Percentiles rank a stretch among this genome's conserved stretches.
phyloP scores from a whole-genome alignment of 208 protist genomes.

The Endotrypanum monterogeii region DNA sequence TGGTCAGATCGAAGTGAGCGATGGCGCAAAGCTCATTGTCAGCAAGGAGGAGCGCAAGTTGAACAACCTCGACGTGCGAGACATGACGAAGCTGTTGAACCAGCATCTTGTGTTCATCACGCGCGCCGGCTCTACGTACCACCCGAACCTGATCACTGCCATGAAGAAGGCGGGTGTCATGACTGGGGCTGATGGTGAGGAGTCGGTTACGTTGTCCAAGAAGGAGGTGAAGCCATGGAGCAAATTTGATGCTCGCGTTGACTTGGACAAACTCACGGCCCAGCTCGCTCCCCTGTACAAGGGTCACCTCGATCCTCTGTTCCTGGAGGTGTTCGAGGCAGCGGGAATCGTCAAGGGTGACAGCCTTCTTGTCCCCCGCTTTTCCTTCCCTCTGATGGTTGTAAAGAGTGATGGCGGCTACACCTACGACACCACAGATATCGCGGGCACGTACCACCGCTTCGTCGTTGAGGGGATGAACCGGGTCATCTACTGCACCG shows the following conservation, averaged over 20 bases:
- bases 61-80: slow-evolving; percentile 66
- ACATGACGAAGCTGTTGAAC: slow-evolving; percentile 83
- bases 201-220: slow-evolving; percentile 81
- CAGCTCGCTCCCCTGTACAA: slow-evolving; percentile 81
- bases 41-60: slow-evolving; percentile 68
- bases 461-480: slow-evolving; percentile 87
- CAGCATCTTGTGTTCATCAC: slow-evolving; percentile 68
- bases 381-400: slow-evolving; percentile 94
- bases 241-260: slow-evolving; percentile 84
- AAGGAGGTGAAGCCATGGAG: slow-evolving; percentile 88
- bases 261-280: slow-evolving; percentile 83
- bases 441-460: slow-evolving; percentile 92
- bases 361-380: slow-evolving; percentile 82
- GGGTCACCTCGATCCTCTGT: slow-evolving; percentile 66
- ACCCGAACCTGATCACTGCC: slow-evolving; percentile 79
- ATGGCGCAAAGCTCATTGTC: slow-evolving; percentile 90
- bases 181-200: slow-evolving; percentile 69
- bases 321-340: slow-evolving; percentile 76
- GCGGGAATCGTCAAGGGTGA: slow-evolving; percentile 70
- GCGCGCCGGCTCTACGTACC: slow-evolving; percentile 57
- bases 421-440: slow-evolving; percentile 95
- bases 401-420: slow-evolving; percentile 96
- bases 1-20: slow-evolving; percentile 76
- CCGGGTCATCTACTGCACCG: slow-evolving; percentile 95
- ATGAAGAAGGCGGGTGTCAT: slow-evolving; percentile 78